Evolutionary conservation across 2,329 filamentous ascomycete genomes (phyloP), one percentile per base, ranked within the genome.

Genomic region (Rutstroemia sp.): DNA sequence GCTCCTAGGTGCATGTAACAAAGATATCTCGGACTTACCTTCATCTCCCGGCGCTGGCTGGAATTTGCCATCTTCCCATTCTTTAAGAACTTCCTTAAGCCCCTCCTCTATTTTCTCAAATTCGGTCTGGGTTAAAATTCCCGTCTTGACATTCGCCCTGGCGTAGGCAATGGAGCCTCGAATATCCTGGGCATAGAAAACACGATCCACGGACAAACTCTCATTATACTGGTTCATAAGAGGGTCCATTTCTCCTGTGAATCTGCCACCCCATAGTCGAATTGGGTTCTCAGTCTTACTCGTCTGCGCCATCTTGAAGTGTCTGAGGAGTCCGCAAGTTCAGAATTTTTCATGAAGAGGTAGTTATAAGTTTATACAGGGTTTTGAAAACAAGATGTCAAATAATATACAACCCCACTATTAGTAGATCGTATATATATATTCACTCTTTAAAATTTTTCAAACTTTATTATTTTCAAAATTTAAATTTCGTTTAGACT

Each of bases 151-250:
- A 73, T 95, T 95, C 57, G 89, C 89, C 57, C 88, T 79, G 54
- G 89, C 89, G 69, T 88, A 95, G 12, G 89, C 89, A 63, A 95
- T 88, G 57, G 80, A 86, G 63, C 89, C 90, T 10, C 80, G 79
- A 65, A 95, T 91, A 66, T 95, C 89, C 70, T 94, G 82, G 59
- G 83, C 83, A 75, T 89, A 89, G 65, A 95, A 84, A 53, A 79
- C 77, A 63, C 84, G 83, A 72, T 95, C 90, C 72, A 87, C 92
- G 69, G 82, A 83, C 64, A 95, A 86, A 54, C 82, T 87, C 66
- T 86, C 84, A 71, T 95, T 95, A 77, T 92, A 95, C 63, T 87
- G 78, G 59, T 84, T 79, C 89, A 95, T 95, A 52, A 95, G 80
- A 54, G 89, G 88, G 73, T 95, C 89, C 63, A 92, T 82, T 64